Base-by-base conservation (phyloP, 2,329 filamentous ascomycete species). In the Penicillium sp. region DNA sequence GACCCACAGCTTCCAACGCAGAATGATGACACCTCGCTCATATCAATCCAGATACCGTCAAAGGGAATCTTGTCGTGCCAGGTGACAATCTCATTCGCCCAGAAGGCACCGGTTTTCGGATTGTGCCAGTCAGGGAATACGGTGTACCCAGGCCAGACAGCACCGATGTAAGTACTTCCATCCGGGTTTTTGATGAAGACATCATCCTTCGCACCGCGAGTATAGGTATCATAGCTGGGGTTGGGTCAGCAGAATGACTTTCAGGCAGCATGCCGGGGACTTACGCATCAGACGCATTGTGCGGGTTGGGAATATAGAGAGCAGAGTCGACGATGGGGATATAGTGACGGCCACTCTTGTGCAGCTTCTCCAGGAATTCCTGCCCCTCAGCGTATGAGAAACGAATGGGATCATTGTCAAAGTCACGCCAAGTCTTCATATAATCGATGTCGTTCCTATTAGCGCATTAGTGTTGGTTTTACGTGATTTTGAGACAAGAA, bases 1-100 rank as follows among this genome's bases (percentile, higher is more conserved):
- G 80, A 83, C 21, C 89, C 88, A 62, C 88, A 91, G 58, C 83
- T 87, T 4, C 88, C 88, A 8, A 86, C 78, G 59, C 88, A 91
- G 73, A 86, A 85, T 0, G 81, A 84, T 7, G 80, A 80, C 2
- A 81, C 81, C 61, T 85, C 83, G 42, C 69, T 79, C 82, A 85
- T 85, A 53, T 85, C 83, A 51, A 85, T 80, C 83, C 82, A 85
- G 54, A 76, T 70, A 13, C 77, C 79, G 50, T 81, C 79, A 61
- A 78, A 83, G 0, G 76, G 71, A 13, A 84, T 61, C 26, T 83
- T 78, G 38, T 80, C 72, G 64, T 82, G 70, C 71, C 78, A 84
- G 3, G 65, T 67, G 8, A 70, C 66, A 63, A 85, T 75, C 59
- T 80, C 76, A 34, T 82, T 76, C 18, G 77, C 74, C 83, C 83